Evolutionary conservation across 2,329 filamentous ascomycete genomes (phyloP), one percentile per base, ranked within the genome.

Genomic region (Raffaelea arxii): DNA sequence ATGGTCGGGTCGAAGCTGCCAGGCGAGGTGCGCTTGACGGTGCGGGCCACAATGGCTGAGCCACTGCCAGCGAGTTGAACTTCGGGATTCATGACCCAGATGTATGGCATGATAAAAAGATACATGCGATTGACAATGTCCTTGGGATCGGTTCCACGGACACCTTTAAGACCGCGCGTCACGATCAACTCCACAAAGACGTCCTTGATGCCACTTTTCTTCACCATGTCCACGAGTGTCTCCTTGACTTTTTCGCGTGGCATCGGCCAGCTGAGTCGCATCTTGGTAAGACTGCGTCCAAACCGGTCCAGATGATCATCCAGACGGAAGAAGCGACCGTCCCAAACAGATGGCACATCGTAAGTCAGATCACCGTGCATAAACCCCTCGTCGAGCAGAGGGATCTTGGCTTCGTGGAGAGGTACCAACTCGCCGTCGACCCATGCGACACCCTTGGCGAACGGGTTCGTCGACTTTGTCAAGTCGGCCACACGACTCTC

Each of bases 311-410:
- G 52, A 49, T 74, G 72, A 46, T 74, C 69, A 38, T 73, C 68
- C 0, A 75, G 65, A 1, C 71, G 70, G 58, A 75, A 74, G 54
- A 71, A 71, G 2, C 67, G 67, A 0, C 71, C 69, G 41, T 74
- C 68, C 72, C 72, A 75, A 23, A 74, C 68, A 0, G 70, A 56
- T 1, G 70, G 69, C 0, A 75, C 72, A 42, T 75, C 71, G 54
- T 75, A 75, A 1, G 72, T 75, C 1, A 74, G 54, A 40, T 75
- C 71, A 56, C 70, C 67, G 54, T 70, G 70, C 53, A 74, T 55
- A 55, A 75, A 75, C 18, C 72, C 72, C 56, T 75, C 65, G 50
- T 75, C 72, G 1, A 70, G 53, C 0, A 75, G 55, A 1, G 72
- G 72, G 18, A 75, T 71, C n/a, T 63, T 63, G 1, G 72, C 72